Evolutionary conservation across 2,329 filamentous ascomycete species (phyloP).

Genomic region (Neonectria ditissima): DNA sequence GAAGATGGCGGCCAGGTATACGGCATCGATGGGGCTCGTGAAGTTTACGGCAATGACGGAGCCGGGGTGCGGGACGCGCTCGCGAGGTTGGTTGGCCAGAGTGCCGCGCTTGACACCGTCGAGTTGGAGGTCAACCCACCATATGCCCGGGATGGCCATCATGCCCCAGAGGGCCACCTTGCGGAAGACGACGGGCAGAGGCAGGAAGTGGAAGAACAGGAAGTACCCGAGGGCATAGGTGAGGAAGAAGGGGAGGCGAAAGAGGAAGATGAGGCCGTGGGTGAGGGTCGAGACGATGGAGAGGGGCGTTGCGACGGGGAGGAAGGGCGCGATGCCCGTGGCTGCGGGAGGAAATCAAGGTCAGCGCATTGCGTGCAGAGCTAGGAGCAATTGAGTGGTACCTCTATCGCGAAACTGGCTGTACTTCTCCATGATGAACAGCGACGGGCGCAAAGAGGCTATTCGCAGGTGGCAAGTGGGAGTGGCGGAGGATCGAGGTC

Average conservation of each 20-base stretch:
- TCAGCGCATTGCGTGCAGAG: slow-evolving; percentile 16
- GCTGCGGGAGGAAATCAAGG: slow-evolving; percentile 63
- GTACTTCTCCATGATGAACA: slow-evolving; percentile 84
- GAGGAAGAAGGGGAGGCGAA: slow-evolving; percentile 84
- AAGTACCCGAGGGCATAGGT: slow-evolving; percentile 79
- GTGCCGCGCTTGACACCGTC: slow-evolving; percentile 96
- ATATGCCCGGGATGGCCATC: slow-evolving; percentile 89
- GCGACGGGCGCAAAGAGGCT: slow-evolving; percentile 3
- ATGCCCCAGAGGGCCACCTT: slow-evolving; percentile 91
- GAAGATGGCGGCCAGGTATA: slow-evolving; percentile 96
- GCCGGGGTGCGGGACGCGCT: slow-evolving; percentile 81
- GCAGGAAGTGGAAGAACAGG: slow-evolving; percentile 83
- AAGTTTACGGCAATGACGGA: slow-evolving; percentile 91
- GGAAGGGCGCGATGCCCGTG: slow-evolving; percentile 95
- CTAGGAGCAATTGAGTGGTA: slow-evolving; percentile 48
- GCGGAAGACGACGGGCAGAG: slow-evolving; percentile 71
- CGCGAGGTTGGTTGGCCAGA: slow-evolving; percentile 77
- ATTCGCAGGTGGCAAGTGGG: slow-evolving; percentile 18
- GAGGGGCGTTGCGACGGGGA: slow-evolving; percentile 78
- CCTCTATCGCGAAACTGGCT: slow-evolving; percentile 93
- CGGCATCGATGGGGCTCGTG: slow-evolving; percentile 90
- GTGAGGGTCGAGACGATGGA: slow-evolving; percentile 72
- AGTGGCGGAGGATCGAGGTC: slow-evolving; percentile 21
- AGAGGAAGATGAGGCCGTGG: slow-evolving; percentile 78
- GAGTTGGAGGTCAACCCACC: slow-evolving; percentile 99